Percentiles rank a stretch among this genome's conserved stretches.
These are phyloP conservation scores for Fallopia convolvulus DNA, from an alignment of 148 eudicot species.

Conservation along the genomic window DNA sequence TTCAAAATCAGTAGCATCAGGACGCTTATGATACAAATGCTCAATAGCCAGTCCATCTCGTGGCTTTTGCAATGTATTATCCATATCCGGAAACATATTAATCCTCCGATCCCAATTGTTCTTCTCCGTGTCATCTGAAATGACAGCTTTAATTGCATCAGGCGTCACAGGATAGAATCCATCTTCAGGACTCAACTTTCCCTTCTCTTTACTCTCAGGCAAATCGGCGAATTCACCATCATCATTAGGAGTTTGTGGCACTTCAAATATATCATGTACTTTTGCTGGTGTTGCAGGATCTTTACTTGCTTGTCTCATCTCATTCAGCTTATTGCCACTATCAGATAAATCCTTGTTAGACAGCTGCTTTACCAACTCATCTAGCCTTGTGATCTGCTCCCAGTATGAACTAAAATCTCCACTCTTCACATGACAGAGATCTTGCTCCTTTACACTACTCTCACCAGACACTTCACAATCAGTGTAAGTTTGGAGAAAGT, in stretches of 20 bases:
- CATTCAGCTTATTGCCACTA: neutral
- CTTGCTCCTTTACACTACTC: neutral
- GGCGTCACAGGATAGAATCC: neutral
- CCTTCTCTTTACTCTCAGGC: neutral
- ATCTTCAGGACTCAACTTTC: neutral
- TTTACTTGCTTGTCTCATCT: neutral
- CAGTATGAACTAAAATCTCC: constrained; percentile 5
- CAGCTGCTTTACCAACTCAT: constrained; percentile 1
- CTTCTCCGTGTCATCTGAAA: constrained; percentile 3
- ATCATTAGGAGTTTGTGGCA: neutral
- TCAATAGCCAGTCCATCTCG: constrained; percentile 15
- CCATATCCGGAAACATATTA: neutral
- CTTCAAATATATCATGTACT: constrained; percentile 13
- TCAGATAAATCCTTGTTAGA: neutral
- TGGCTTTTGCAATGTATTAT: neutral
- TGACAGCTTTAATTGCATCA: constrained; percentile 3
- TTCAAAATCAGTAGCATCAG: constrained; percentile 34
- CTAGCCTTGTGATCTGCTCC: constrained; percentile 8
- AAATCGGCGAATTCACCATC: neutral
- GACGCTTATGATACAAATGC: constrained; percentile 24
- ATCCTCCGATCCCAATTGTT: neutral
- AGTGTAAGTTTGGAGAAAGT: neutral
- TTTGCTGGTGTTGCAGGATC: neutral
- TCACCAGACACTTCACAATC: neutral
- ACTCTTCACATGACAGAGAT: neutral